Percentiles rank a stretch among this genome's conserved stretches.
These are phyloP conservation scores for Talaromyces sp. DNA, from an alignment of 2,329 filamentous ascomycete genomes.

Conservation along the genomic window DNA sequence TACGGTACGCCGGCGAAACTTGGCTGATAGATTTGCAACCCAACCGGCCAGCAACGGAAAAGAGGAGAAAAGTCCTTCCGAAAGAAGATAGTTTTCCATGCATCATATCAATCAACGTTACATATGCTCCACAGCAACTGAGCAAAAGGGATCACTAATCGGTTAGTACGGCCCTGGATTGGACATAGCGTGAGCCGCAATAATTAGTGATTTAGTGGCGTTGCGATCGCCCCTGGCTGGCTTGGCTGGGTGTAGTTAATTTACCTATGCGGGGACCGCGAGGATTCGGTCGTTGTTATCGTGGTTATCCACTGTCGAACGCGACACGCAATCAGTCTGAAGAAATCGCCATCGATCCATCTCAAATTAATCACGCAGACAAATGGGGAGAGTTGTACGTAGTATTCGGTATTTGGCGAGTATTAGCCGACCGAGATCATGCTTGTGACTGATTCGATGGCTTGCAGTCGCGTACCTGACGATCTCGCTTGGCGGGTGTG, in stretches of 20 bases:
- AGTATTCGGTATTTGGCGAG: background rate
- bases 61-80: background rate
- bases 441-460: background rate
- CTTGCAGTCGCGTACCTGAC: background rate
- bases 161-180: background rate
- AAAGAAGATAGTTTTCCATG: background rate
- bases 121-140: background rate
- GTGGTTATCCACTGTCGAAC: too few species aligned
- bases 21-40: background rate
- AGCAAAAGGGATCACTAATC: background rate
- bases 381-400: background rate
- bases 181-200: background rate
- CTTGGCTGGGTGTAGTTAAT: background rate
- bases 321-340: conserved; percentile 2
- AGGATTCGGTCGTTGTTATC: background rate
- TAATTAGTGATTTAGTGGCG: background rate
- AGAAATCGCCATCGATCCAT: conserved; percentile 1
- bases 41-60: background rate
- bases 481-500: background rate
- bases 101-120: background rate
- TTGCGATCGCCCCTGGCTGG: background rate
- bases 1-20: too few species aligned
- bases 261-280: too few species aligned
- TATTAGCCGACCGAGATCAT: background rate
- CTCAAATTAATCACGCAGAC: background rate